Evolutionary conservation across 2,329 filamentous ascomycete genomes (phyloP).

Genomic region (Pseudogymnoascus sp.): DNA sequence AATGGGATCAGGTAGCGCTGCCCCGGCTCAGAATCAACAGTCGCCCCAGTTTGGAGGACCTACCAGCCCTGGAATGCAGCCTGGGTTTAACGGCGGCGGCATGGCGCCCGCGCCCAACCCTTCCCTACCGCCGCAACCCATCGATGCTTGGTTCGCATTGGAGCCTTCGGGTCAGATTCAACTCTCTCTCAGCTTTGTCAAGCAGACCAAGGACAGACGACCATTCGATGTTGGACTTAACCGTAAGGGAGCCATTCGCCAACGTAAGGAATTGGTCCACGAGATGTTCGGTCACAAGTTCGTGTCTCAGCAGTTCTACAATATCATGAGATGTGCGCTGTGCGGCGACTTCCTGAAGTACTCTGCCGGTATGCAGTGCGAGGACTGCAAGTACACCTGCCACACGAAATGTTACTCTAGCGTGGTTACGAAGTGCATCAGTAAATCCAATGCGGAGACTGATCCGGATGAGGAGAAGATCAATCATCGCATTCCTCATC

Average conservation of each 20-base stretch:
- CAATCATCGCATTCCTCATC: conserved; percentile 97
- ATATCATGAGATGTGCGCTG: conserved; percentile 98
- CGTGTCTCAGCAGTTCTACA: conserved; percentile 97
- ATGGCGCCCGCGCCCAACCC: conserved; percentile 25
- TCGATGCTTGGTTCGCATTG: conserved; percentile 94
- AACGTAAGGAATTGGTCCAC: conserved; percentile 95
- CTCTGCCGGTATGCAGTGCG: conserved; percentile 96
- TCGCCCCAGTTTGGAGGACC: conserved; percentile 38
- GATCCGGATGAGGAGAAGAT: conserved; percentile 99
- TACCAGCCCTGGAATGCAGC: conserved; percentile 27
- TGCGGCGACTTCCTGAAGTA: conserved; percentile 99
- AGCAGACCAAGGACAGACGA: conserved; percentile 75
- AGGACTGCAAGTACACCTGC: conserved; percentile 99
- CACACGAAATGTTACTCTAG: conserved; percentile 95
- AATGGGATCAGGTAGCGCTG: conserved; percentile 58
- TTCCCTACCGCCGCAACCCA: conserved; percentile 40
- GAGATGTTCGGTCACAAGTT: conserved; percentile 99
- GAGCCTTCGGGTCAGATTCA: conserved; percentile 92
- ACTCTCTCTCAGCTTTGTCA: conserved; percentile 82
- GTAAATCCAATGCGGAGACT: conserved; percentile 96
- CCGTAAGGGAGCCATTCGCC: conserved; percentile 90
- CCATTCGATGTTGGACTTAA: conserved; percentile 84
- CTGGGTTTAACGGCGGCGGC: conserved; percentile 21
- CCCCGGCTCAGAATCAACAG: conserved; percentile 39
- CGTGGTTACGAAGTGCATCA: conserved; percentile 98